These are phyloP conservation scores for Cryphonectria carpinicola DNA, from an alignment of 2,329 filamentous ascomycete species.

Conservation along the genomic window DNA sequence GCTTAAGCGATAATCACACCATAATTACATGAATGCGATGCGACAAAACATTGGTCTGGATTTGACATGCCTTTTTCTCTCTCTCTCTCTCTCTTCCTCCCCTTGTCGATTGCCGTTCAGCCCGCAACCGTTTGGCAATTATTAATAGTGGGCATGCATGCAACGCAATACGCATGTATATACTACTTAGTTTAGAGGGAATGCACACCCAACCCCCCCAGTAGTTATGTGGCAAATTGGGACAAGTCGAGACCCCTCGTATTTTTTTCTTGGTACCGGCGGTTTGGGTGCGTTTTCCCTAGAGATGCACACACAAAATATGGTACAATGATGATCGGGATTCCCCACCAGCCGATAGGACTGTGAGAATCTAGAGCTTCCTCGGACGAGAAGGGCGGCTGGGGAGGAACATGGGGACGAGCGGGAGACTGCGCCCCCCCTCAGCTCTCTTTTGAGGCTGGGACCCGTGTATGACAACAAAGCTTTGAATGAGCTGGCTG, in stretches of 20 bases:
- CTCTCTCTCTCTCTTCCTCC: no score
- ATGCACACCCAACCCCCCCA: no score
- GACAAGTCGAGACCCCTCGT: background rate
- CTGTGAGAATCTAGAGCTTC: background rate
- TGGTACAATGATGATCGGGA: background rate
- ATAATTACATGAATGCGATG: no score
- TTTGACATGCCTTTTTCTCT: background rate
- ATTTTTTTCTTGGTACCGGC: background rate
- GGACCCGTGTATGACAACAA: background rate
- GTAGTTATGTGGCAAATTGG: background rate
- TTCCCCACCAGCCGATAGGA: background rate
- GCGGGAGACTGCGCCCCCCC: background rate
- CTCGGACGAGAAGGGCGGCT: no score
- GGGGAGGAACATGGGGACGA: no score
- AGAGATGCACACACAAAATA: background rate
- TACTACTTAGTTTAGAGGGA: no score
- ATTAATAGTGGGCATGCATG: no score
- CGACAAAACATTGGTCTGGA: background rate
- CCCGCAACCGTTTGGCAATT: background rate
- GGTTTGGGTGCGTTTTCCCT: slow-evolving; percentile 2
- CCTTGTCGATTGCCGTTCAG: background rate
- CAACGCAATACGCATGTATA: no score
- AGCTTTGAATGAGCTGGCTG: background rate
- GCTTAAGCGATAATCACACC: background rate
- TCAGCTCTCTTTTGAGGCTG: background rate